phyloP scores from a whole-genome alignment of 176 grass and related monocot genomes.

The Aegilops bicornis region DNA sequence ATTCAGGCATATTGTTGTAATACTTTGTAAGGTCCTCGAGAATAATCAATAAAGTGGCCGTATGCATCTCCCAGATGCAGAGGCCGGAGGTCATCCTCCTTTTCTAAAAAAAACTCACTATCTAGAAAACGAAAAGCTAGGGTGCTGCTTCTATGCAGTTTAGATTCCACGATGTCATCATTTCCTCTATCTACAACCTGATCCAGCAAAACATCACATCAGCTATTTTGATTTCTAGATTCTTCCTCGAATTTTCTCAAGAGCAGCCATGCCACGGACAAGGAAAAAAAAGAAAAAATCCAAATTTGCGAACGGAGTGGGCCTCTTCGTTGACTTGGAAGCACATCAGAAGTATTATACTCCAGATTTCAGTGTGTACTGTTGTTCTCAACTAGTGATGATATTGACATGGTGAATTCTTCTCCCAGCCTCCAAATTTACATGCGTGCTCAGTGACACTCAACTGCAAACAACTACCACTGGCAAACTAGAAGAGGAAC shows the following conservation, averaged over 20 bases:
- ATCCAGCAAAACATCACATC: conserved; percentile 38
- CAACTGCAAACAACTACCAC: conserved; percentile 19
- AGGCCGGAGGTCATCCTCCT: too few species aligned
- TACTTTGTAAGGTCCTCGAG: too few species aligned
- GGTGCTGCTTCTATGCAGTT: background rate
- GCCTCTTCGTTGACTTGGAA: conserved; percentile 28
- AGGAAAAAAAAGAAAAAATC: conserved; percentile 10
- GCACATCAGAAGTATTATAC: background rate
- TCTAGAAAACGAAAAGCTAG: conserved; percentile 16
- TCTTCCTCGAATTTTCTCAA: conserved; percentile 1
- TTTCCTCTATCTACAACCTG: conserved; percentile 48
- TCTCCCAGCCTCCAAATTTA: conserved; percentile 10
- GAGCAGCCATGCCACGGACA: conserved; percentile 18
- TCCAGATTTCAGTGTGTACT: too few species aligned
- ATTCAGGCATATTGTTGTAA: too few species aligned
- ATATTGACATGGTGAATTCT: conserved; percentile 13
- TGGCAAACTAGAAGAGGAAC: background rate
- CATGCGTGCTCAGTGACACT: background rate
- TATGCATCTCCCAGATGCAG: too few species aligned
- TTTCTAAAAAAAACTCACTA: background rate
- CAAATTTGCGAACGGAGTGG: background rate
- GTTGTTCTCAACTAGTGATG: background rate
- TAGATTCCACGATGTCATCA: conserved; percentile 42
- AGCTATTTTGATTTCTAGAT: conserved; percentile 33
- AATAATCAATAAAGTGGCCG: too few species aligned